Evolutionary conservation across 2,329 filamentous ascomycete genomes (phyloP), one percentile per base, ranked within the genome.

Genomic region (Ciborinia camelliae): DNA sequence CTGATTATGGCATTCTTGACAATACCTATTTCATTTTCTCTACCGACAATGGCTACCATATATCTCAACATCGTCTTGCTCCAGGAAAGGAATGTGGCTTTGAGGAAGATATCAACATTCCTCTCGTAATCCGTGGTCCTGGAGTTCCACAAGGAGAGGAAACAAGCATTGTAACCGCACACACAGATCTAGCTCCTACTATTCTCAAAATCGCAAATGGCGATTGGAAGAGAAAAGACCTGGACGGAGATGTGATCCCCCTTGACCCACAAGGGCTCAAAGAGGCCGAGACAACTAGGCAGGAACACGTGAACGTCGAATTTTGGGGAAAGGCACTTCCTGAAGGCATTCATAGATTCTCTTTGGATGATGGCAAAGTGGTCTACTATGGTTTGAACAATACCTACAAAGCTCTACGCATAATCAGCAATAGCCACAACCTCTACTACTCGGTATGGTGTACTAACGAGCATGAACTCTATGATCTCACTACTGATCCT

Each of bases 361-460:
- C 69, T 18, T 60, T 72, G 32, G 70, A 73, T 60, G 71, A 71
- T 64, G 72, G 71, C 8, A 70, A 68, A 54, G 39, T 65, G 66
- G 68, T 72, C 5, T 23, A 30, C 7, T 73, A 72, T 53, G 69
- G 71, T 8, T 14, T 26, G 23, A 81, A 81, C 67, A 83, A 82
- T 67, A 83, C 80, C 0, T 83, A 82, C 72, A 83, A 83, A 68
- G 77, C 74, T 0, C 64, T 83, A 4, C 75, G 81, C 15, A 66
- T 83, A 1, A 73, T 81, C 26, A 74, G 77, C 0, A 66, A 78
- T 4, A 75, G 76, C 5, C 90, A 89, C 71, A 84, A 82, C 70
- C 73, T 90, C 6, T 85, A 86, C 67, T 90, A 90, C 70, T 82
- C 85, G 0, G 85, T 89, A 0, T 90, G 87, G 87, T 90, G 88